Evolutionary conservation across 2,329 filamentous ascomycete species (phyloP), one percentile per base, ranked within the genome.

Genomic region (Arthrobotrys iridis): DNA sequence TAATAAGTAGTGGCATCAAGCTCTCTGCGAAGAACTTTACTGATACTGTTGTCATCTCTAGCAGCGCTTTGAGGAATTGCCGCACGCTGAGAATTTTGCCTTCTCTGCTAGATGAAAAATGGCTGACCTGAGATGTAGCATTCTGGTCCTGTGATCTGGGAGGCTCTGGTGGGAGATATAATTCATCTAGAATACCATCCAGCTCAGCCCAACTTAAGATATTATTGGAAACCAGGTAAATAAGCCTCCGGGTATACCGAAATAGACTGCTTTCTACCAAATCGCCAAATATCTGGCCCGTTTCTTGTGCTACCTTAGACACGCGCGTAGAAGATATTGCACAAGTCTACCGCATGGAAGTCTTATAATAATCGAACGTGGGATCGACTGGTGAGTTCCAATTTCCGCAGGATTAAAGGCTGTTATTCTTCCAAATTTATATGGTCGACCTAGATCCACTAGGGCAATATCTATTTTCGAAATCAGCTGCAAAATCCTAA

Each of bases 1-100:
- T 10, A 8, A 67, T 67, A 3, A 67, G 63, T 26, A 58, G 18
- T 0, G 63, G 63, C n/a, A 67, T 20, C 8, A 67, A 8, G 20
- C 58, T 67, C 18, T 67, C 63, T 0, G 22, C 22, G 11, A 48
- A 20, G n/a, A 3, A n/a, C 35, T 30, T 10, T 4, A 67, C 26
- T 0, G 63, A 24, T n/a, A 58, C 18, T 6, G 24, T 37, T 37
- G 35, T 37, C 8, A 48, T 37, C n/a, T 48, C 58, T 10, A 67
- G 40, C 4, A 67, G 24, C 3, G 26, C 18, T 48, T 58, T 46
- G 2, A 67, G 8, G 15, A 20, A 43, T 15, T 41, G 35, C 13
- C 20, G 20, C 10, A 35, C 7, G 24, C n/a, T 7, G 1, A 13
- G 13, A 20, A 20, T 11, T n/a, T n/a, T n/a, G n/a, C n/a, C n/a